These are phyloP conservation scores for Staphylotrichum longicolle DNA, from an alignment of 495 filamentous ascomycete species.

Conservation along the genomic window DNA sequence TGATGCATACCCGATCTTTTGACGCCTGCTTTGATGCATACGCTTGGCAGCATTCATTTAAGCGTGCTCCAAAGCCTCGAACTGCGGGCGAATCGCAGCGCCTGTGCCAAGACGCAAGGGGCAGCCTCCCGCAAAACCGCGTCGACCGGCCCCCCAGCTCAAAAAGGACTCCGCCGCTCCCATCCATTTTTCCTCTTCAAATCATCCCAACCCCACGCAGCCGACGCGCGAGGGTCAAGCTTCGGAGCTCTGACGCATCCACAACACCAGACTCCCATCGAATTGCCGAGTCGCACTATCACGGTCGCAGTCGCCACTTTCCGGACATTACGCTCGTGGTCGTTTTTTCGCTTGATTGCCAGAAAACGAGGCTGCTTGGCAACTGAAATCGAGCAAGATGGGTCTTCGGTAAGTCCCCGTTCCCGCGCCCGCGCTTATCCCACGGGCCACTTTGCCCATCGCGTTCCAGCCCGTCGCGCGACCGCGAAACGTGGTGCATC, in stretches of 20 bases:
- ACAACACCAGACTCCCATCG: constrained; percentile 30
- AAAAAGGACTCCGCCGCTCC: constrained; percentile 31
- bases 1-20: neutral
- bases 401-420: constrained; percentile 71
- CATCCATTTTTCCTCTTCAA: constrained; percentile 26
- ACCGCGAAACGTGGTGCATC: neutral
- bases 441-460: constrained; percentile 21
- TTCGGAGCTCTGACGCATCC: constrained; percentile 32
- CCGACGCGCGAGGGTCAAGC: constrained; percentile 27
- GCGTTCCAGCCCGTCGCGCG: constrained; percentile 13
- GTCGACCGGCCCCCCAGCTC: constrained; percentile 17
- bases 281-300: constrained; percentile 31
- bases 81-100: too few species aligned
- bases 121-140: neutral
- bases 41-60: too few species aligned
- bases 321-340: constrained; percentile 23
- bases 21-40: constrained; percentile 13
- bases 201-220: constrained; percentile 37
- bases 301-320: constrained; percentile 16
- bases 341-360: constrained; percentile 22
- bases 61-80: too few species aligned
- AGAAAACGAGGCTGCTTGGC: neutral
- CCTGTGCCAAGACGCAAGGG: neutral
- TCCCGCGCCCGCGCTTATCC: constrained; percentile 25
- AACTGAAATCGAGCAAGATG: constrained; percentile 51